These are phyloP conservation scores for Rhizomucor pusillus DNA, from an alignment of 371 early-diverging fungal genomes.

Conservation along the genomic window DNA sequence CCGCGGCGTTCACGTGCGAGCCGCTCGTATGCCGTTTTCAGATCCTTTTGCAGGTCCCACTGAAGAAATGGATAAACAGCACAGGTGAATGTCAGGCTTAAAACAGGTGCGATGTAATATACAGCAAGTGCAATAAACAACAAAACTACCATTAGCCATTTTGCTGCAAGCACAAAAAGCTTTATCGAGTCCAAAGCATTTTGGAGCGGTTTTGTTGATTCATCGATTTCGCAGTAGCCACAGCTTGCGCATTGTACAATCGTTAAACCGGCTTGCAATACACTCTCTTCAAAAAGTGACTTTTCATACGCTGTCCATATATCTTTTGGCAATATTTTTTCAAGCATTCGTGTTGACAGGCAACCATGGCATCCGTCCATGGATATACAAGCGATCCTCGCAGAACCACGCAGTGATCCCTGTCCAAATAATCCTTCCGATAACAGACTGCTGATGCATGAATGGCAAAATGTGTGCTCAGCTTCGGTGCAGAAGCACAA, in stretches of 20 bases:
- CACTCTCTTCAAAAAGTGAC: slow-evolving; percentile 37
- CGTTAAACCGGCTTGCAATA: slow-evolving; percentile 15
- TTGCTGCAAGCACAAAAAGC: slow-evolving; percentile 5
- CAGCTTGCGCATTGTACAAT: slow-evolving; percentile 54
- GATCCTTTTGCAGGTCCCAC: slow-evolving; percentile 34
- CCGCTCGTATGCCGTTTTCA: slow-evolving; percentile 32
- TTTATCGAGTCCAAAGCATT: neutral
- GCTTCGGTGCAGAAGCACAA: slow-evolving; percentile 51
- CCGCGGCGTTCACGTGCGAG: slow-evolving; percentile 31
- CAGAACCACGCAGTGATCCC: slow-evolving; percentile 47
- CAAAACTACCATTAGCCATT: slow-evolving; percentile 32
- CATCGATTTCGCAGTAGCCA: slow-evolving; percentile 50
- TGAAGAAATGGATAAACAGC: slow-evolving; percentile 12
- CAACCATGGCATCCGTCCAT: slow-evolving; percentile 38
- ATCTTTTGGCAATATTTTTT: slow-evolving; percentile 26
- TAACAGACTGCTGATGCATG: slow-evolving; percentile 41
- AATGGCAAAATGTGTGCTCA: slow-evolving; percentile 51
- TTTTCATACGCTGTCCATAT: slow-evolving; percentile 40
- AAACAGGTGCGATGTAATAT: neutral
- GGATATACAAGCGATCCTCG: slow-evolving; percentile 40
- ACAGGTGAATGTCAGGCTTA: no score
- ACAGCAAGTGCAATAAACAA: slow-evolving; percentile 8
- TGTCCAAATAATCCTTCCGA: slow-evolving; percentile 59
- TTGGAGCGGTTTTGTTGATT: slow-evolving; percentile 20
- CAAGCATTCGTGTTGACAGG: slow-evolving; percentile 23